phyloP scores from a whole-genome alignment of 176 grass and related monocot genomes.

The Alopecurus myosuroides region DNA sequence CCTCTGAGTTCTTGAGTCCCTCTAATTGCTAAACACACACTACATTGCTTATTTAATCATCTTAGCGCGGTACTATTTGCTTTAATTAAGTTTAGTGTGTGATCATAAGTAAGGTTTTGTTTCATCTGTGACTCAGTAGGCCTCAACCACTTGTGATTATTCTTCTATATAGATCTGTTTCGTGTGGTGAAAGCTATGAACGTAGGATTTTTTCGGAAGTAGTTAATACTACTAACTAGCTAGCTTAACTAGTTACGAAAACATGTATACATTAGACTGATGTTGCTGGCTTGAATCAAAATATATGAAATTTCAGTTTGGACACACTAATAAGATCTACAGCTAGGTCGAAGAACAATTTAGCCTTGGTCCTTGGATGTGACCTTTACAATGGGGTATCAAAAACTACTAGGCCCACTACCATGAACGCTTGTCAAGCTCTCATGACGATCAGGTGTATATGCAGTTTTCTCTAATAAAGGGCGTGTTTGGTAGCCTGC shows the following conservation, averaged over 20 bases:
- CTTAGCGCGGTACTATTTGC: neutral
- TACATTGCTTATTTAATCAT: constrained; percentile 5
- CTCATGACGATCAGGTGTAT: neutral
- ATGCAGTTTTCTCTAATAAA: too few species aligned
- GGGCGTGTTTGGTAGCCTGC: too few species aligned
- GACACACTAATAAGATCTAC: too few species aligned
- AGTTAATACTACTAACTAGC: neutral
- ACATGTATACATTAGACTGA: neutral
- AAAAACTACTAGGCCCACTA: too few species aligned
- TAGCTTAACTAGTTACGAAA: neutral
- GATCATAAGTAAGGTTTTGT: constrained; percentile 37
- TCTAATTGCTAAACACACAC: constrained; percentile 25
- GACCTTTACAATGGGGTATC: too few species aligned
- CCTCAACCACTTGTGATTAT: neutral
- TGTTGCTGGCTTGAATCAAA: neutral
- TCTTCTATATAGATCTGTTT: neutral
- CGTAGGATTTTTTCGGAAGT: neutral
- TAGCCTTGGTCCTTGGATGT: too few species aligned
- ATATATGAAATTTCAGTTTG: neutral
- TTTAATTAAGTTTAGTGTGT: constrained; percentile 11
- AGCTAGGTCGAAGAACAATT: too few species aligned
- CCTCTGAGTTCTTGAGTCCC: constrained; percentile 3
- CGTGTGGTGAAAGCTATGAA: constrained; percentile 24
- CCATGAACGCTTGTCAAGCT: neutral
- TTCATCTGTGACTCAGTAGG: constrained; percentile 6